phyloP scores from a whole-genome alignment of 176 grass and related monocot genomes.

The Oryza officinalis region DNA sequence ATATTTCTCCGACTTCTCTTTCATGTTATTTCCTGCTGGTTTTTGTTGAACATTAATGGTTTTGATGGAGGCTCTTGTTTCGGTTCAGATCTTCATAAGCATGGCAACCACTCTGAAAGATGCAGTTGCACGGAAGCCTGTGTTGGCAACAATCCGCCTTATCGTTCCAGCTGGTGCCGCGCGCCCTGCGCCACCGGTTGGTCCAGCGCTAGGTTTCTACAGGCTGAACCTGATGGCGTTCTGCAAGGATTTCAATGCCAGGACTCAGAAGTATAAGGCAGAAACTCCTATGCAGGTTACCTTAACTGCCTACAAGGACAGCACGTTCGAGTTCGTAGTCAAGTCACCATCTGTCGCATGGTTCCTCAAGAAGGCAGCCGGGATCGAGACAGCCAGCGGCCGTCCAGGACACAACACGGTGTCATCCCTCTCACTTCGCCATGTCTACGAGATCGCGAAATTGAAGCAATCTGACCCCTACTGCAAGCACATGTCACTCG shows the following conservation, averaged over 20 bases:
- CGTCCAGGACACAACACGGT: constrained; percentile 57
- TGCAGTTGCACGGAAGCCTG: constrained; percentile 53
- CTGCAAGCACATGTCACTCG: constrained; percentile 74
- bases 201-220: constrained; percentile 74
- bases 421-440: constrained; percentile 63
- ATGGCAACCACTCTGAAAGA: constrained; percentile 84
- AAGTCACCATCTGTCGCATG: constrained; percentile 83
- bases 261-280: constrained; percentile 92
- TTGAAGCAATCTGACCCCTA: constrained; percentile 71
- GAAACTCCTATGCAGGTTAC: constrained; percentile 89
- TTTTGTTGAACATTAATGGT: neutral
- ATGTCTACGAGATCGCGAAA: constrained; percentile 90
- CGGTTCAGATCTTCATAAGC: constrained; percentile 32
- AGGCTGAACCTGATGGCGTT: constrained; percentile 94
- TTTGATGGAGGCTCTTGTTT: constrained; percentile 15
- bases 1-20: constrained; percentile 4
- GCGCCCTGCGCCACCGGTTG: constrained; percentile 79
- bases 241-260: constrained; percentile 97
- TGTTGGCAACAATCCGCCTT: constrained; percentile 79
- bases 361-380: constrained; percentile 85
- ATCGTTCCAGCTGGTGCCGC: constrained; percentile 74
- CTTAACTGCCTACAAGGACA: constrained; percentile 87
- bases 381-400: constrained; percentile 63
- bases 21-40: neutral
- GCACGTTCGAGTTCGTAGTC: constrained; percentile 79